Base-by-base conservation (phyloP, 2,329 filamentous ascomycete species). In the Pestalotiopsis sp. region DNA sequence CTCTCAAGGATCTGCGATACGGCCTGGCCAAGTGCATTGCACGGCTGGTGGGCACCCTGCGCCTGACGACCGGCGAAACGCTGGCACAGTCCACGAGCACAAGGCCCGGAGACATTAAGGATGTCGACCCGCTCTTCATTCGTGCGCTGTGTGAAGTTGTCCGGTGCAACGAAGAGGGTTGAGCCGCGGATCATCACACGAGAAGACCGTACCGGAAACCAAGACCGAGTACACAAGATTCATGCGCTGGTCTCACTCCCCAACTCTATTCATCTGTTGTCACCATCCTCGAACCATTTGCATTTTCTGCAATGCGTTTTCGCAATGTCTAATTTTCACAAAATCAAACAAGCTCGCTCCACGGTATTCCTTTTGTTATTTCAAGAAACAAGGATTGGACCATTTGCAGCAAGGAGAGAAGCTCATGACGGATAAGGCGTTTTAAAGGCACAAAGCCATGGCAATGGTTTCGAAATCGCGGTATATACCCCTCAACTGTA, bases 11-110 rank as follows among this genome's bases (percentile, higher is more conserved):
- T 27, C 78, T 90, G 1, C 85, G 86, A 39, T 76, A 80, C 1
- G 87, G 85, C 0, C 78, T 90, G 20, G 78, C 83, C 58, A 80
- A 79, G 58, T 89, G 87, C 74, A 84, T 89, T 68, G 80, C 80
- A 2, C 77, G 84, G 17, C 78, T 90, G 2, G 82, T 89, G 0
- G 79, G 82, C 3, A 88, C 86, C 4, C 81, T 88, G 68, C 80
- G 80, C 67, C 70, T 71, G 20, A 67, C 66, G 3, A 23, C 66
- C 9, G 17, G 23, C 56, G 67, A 67, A 5, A 14, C 27, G 2
- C n/a, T 61, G n/a, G 12, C 31, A 13, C 17, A n/a, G 4, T 64
- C 61, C 17, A 59, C 14, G 3, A 41, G n/a, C 20, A 9, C 25
- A 11, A 56, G 36, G 20, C 64, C 45, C n/a, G 58, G 20, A 62